Percentiles rank a stretch among this genome's conserved stretches.
These are phyloP conservation scores for Solanum hybrid DNA, from an alignment of 305 asterid genomes.

Conservation along the genomic window DNA sequence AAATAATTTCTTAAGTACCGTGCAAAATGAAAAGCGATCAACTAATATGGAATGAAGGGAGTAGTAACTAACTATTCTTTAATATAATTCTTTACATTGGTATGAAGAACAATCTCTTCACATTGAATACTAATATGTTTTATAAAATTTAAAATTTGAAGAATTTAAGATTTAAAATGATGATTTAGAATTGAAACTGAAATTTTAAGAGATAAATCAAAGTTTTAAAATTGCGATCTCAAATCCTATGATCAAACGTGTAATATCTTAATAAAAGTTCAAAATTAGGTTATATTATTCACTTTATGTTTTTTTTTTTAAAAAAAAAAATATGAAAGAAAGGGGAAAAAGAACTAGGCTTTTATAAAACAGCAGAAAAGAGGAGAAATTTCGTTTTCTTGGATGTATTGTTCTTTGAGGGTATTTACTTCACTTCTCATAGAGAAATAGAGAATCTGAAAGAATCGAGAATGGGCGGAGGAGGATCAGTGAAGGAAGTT, in stretches of 20 bases:
- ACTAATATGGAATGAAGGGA: no score
- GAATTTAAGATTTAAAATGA: neutral
- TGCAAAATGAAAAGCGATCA: no score
- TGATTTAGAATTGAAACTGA: neutral
- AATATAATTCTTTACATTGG: neutral
- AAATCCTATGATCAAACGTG: neutral
- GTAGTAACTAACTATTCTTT: neutral
- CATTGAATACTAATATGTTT: no score
- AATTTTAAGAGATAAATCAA: neutral
- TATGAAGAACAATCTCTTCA: no score
- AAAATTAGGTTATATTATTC: neutral
- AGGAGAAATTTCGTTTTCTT: neutral
- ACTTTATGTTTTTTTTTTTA: neutral
- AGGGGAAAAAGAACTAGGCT: neutral
- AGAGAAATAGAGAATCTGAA: conserved; percentile 9
- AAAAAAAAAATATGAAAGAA: neutral
- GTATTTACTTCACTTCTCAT: neutral
- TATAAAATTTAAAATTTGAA: no score
- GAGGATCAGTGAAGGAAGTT: conserved; percentile 76
- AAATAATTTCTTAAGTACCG: no score
- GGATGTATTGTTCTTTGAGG: neutral
- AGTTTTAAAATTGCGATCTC: neutral
- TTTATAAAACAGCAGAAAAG: neutral
- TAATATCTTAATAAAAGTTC: neutral
- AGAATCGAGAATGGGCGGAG: conserved; percentile 43